Percentiles rank a stretch among this genome's conserved stretches.
Conservation (phyloP, 2,329 filamentous ascomycete genomes). For the Lithohypha guttulata region DNA sequence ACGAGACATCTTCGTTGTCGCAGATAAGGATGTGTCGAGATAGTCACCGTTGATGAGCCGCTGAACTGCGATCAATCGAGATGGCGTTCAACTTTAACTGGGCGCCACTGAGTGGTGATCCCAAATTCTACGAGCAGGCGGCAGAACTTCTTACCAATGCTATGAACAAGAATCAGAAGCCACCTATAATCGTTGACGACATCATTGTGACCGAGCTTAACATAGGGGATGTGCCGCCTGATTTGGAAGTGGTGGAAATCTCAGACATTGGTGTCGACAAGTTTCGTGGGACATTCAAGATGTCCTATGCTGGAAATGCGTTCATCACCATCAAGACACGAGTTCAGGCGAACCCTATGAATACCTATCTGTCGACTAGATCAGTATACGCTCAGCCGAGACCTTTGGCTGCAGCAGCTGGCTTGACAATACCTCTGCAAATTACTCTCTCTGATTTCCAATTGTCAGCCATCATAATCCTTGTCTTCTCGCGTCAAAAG, state of each 20-base stretch:
- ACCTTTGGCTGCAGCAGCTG: slow-evolving; percentile 74
- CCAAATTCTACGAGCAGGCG: slow-evolving; percentile 76
- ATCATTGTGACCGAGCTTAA: slow-evolving; percentile 88
- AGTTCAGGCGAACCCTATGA: slow-evolving; percentile 95
- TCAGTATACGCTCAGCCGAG: slow-evolving; percentile 86
- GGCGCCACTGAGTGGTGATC: slow-evolving; percentile 95
- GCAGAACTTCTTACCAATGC: slow-evolving; percentile 90
- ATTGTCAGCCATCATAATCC: slow-evolving; percentile 89
- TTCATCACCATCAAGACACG: slow-evolving; percentile 90
- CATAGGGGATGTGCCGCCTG: slow-evolving; percentile 83
- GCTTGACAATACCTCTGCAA: slow-evolving; percentile 91
- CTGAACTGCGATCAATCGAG: slow-evolving; percentile 19
- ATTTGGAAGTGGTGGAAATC: slow-evolving; percentile 94
- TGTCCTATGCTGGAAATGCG: slow-evolving; percentile 93
- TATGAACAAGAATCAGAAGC: slow-evolving; percentile 92
- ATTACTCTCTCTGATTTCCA: slow-evolving; percentile 95
- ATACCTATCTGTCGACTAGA: slow-evolving; percentile 87
- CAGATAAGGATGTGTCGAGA: too few species aligned
- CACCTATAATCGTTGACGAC: slow-evolving; percentile 99
- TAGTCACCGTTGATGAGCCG: too few species aligned
- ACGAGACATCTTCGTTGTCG: too few species aligned
- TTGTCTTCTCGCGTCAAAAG: slow-evolving; percentile 96
- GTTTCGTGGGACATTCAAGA: slow-evolving; percentile 97
- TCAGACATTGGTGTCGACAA: slow-evolving; percentile 93
- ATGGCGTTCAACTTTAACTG: slow-evolving; percentile 99